Base-by-base conservation (phyloP, 768 basidiomycete species). In the Hirschioporus abietinus region DNA sequence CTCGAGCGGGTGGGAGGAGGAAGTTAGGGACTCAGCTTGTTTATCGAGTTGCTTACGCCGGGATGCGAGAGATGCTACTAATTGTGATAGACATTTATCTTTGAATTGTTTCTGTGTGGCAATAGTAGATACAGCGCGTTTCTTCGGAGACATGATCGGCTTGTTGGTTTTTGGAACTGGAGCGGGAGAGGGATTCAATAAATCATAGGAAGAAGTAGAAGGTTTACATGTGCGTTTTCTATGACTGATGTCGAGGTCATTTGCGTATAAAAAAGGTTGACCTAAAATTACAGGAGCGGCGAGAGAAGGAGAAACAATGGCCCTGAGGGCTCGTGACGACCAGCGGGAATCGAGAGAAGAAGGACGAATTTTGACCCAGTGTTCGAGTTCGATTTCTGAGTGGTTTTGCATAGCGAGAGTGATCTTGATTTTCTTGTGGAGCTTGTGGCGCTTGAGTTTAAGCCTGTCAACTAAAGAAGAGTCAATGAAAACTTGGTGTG, bases 211-310 rank as follows among this genome's bases (percentile, higher is more conserved):
- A 7, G 20, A 12, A 3, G 15, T 36, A 17, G 66, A 65, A 5
- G 7, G 20, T 6, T 1, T 63, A 59, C 68, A 70, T 0, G 67
- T 60, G 3, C 59, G 62, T 0, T 34, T 0, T 0, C 59, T 60
- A 25, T 76, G 73, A 61, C 81, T 76, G 30, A 75, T 67, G 0
- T 77, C 67, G 68, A 82, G 77, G 0, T 73, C 36, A 66, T 82
- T 82, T 0, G 68, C 66, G 10, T 52, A 23, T 0, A 81, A 70
- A 34, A 77, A 81, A 0, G 78, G 80, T 0, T 75, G 63, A 0
- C 79, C 78, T 0, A 81, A 70, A 0, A n/a, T n/a, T n/a, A n/a
- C n/a, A n/a, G n/a, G n/a, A n/a, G n/a, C n/a, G n/a, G n/a, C n/a
- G n/a, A n/a, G 73, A 1, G 64, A 69, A 0, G 73, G 72, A 0